Conservation (phyloP, 2,329 filamentous ascomycete genomes). For the Kalmusia sp. region DNA sequence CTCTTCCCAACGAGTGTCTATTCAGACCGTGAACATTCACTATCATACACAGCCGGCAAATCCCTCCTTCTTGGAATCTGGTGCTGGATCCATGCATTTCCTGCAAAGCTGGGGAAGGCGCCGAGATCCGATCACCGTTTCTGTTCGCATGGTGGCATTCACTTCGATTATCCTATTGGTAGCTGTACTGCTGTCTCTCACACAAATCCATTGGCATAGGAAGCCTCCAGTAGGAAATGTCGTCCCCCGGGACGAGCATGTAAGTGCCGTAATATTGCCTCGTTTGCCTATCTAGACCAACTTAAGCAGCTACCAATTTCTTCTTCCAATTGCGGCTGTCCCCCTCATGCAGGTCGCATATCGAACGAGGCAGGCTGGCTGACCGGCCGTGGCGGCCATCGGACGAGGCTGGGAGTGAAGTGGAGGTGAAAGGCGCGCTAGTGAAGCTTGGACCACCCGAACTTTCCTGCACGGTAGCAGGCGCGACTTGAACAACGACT, state of each 20-base stretch:
- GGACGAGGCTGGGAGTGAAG: not conserved
- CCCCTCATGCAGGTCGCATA: not conserved
- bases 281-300: too few relatives aligned
- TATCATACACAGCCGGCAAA: not conserved
- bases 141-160: not conserved
- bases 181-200: not conserved
- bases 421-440: constrained; percentile 3
- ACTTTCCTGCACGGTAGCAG: not conserved
- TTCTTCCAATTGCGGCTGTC: too few relatives aligned
- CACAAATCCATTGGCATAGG: too few relatives aligned
- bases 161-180: not conserved
- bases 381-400: not conserved
- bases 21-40: not conserved
- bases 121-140: not conserved
- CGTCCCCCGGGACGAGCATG: too few relatives aligned
- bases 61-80: not conserved
- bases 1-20: not conserved
- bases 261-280: too few relatives aligned
- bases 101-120: not conserved
- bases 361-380: not conserved
- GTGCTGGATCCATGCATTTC: not conserved
- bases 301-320: too few relatives aligned
- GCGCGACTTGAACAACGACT: not conserved
- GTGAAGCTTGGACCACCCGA: constrained; percentile 9
- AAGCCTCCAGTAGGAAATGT: too few relatives aligned